A percentile compares a stretch with the other conserved stretches of the same genome.
These are phyloP conservation scores for Camelina sativa DNA, from an alignment of 345 rosid species.

Conservation along the genomic window DNA sequence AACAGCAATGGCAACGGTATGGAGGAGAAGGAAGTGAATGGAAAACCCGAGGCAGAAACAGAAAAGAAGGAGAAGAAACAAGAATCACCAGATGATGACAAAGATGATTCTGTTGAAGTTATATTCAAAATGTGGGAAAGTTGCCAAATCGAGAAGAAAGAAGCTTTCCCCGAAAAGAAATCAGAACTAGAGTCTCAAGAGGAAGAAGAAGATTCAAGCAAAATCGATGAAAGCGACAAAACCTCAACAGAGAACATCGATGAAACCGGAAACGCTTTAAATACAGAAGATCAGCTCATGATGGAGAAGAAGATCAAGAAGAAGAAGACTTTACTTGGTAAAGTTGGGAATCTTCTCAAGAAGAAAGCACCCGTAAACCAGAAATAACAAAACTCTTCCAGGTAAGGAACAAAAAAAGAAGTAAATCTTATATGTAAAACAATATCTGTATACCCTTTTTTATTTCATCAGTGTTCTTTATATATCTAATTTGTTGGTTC, in stretches of 20 bases:
- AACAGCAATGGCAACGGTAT: constrained; percentile 37
- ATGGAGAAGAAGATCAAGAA: constrained; percentile 61
- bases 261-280: constrained; percentile 56
- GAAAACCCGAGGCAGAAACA: constrained; percentile 47
- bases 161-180: constrained; percentile 77
- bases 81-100: constrained; percentile 46
- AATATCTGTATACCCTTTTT: constrained; percentile 36
- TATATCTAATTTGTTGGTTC: constrained; percentile 38
- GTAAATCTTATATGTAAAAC: constrained; percentile 10
- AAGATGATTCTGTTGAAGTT: constrained; percentile 70
- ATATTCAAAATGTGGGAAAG: constrained; percentile 99
- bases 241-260: constrained; percentile 60
- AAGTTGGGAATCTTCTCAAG: constrained; percentile 93
- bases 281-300: constrained; percentile 56
- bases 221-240: constrained; percentile 64
- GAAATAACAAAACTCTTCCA: constrained; percentile 50
- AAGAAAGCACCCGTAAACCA: constrained; percentile 77
- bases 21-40: constrained; percentile 56
- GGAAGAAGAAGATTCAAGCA: constrained; percentile 74
- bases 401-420: constrained; percentile 29
- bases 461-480: constrained; percentile 37
- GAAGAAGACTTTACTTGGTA: constrained; percentile 87
- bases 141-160: constrained; percentile 97
- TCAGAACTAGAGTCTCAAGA: constrained; percentile 72
- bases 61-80: constrained; percentile 56